Percentiles rank a stretch among this genome's conserved stretches.
Conservation (phyloP, 352 stramenopile genomes). For the Saprolegnia diclina region DNA sequence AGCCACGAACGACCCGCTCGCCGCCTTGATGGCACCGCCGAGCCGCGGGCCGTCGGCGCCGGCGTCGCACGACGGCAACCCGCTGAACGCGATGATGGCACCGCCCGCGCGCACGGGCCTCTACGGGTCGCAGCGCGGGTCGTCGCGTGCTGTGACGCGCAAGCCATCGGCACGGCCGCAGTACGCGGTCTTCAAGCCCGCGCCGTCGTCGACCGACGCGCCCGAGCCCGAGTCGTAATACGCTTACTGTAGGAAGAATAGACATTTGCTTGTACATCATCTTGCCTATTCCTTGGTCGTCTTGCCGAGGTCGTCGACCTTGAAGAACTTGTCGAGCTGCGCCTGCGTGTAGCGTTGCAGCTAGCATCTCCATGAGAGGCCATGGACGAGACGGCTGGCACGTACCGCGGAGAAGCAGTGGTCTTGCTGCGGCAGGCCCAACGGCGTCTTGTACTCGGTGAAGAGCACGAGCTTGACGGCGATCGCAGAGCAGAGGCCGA, state of each 20-base stretch:
- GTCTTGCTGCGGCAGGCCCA: conserved; percentile 44
- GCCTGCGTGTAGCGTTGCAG: conserved; percentile 72
- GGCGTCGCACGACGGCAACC: conserved; percentile 72
- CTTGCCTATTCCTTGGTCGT: conserved; percentile 26
- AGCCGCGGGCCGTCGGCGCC: conserved; percentile 39
- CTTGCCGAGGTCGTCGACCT: conserved; percentile 59
- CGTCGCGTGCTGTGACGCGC: conserved; percentile 30
- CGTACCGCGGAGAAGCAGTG: conserved; percentile 76
- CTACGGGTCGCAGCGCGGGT: conserved; percentile 34
- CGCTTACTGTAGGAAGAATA: background rate
- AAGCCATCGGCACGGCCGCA: conserved; percentile 57
- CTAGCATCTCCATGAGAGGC: conserved; percentile 29
- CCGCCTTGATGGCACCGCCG: conserved; percentile 76
- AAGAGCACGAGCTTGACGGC: conserved; percentile 80
- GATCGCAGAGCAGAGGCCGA: conserved; percentile 70
- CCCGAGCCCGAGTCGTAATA: conserved; percentile 14
- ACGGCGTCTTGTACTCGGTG: conserved; percentile 63
- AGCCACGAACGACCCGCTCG: conserved; percentile 53
- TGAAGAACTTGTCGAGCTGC: conserved; percentile 84
- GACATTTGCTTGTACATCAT: background rate
- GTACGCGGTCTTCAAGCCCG: conserved; percentile 84
- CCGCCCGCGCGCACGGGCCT: conserved; percentile 44
- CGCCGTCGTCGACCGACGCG: conserved; percentile 29
- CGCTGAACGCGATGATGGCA: conserved; percentile 82
- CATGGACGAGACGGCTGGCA: conserved; percentile 9